Evolutionary conservation across 2,329 filamentous ascomycete species (phyloP), one percentile per base, ranked within the genome.

Genomic region (Scleromitrula shiraiana): DNA sequence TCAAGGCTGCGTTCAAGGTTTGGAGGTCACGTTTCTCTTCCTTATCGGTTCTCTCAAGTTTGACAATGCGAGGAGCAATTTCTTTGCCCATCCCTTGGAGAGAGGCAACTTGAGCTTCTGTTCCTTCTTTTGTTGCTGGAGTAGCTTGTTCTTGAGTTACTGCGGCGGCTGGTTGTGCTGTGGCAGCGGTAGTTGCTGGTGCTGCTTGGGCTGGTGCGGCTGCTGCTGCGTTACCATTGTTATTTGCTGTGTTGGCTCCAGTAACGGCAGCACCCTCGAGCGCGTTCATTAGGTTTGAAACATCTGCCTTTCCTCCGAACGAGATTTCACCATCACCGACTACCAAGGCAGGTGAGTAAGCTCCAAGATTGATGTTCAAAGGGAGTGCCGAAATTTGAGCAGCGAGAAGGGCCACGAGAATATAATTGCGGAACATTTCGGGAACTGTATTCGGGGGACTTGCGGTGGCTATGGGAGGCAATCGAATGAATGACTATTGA

Each of bases 1-100:
- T 63, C 14, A 75, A 67, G 1, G 72, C 72, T 12, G 68, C 67
- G 53, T 71, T 66, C 61, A 75, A 75, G 43, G 71, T 68, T 50
- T 65, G 57, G 30, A 74, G 62, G 52, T 75, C 71, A 40, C 72
- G 67, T 65, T 73, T 73, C 12, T 43, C 41, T 26, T 32, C 41
- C 15, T 27, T 27, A 29, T 50, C 41, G 2, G 43, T 10, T 36
- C 27, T 24, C 33, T 41, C 29, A 15, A 47, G 45, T 19, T 26
- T 41, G 29, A 41, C 36, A 10, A 47, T n/a, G 29, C 45, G 45
- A 7, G 44, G 48, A 42, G 41, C 51, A 7, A 53, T 38, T 36
- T 40, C 51, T 41, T 39, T 45, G 17, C 49, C 43, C 43, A 46
- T 46, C 22, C 43, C 43, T 40, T 46, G 43, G 6, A 46, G 43